Evolutionary conservation across 768 basidiomycete species (phyloP).

Genomic region (Lactarius hatsudake): DNA sequence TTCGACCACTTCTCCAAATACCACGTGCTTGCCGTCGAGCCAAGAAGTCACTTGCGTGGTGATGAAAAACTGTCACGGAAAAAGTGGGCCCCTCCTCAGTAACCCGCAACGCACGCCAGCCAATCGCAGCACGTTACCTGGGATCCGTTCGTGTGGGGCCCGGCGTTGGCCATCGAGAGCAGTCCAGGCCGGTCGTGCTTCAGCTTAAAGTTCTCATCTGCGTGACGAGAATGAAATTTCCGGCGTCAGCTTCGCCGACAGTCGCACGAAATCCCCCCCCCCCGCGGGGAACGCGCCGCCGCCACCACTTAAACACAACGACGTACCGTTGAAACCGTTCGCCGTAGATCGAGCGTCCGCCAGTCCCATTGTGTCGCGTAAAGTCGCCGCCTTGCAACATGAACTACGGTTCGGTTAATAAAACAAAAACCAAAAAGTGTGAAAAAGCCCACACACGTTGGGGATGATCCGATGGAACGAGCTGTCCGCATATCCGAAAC

Average conservation of each 20-base stretch:
- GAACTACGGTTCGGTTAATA: conserved; percentile 30
- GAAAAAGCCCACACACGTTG: conserved; percentile 26
- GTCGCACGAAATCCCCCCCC: not conserved
- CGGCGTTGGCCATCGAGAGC: conserved; percentile 52
- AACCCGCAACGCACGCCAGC: not conserved
- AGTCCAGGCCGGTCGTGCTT: conserved; percentile 40
- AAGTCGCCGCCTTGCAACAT: conserved; percentile 44
- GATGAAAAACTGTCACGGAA: conserved; percentile 38
- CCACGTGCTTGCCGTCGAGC: conserved; percentile 44
- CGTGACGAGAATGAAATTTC: not conserved
- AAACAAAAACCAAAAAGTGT: too few species aligned
- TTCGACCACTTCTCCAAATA: conserved; percentile 43
- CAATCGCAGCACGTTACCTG: conserved; percentile 34
- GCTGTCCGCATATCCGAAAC: conserved; percentile 70
- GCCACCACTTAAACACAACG: conserved; percentile 2
- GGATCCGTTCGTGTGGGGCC: conserved; percentile 50
- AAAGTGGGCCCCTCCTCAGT: not conserved
- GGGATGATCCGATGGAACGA: conserved; percentile 61
- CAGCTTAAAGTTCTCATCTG: conserved; percentile 42
- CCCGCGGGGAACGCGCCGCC: not conserved
- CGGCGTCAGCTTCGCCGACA: not conserved
- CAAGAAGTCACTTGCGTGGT: conserved; percentile 39
- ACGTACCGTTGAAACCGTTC: conserved; percentile 36
- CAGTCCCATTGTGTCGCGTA: conserved; percentile 37
- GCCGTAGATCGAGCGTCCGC: conserved; percentile 42